Percentiles rank a stretch among this genome's conserved stretches.
Evolutionary conservation across 2,329 filamentous ascomycete genomes (phyloP).

Genomic region (Ophiosphaerella herpotricha): DNA sequence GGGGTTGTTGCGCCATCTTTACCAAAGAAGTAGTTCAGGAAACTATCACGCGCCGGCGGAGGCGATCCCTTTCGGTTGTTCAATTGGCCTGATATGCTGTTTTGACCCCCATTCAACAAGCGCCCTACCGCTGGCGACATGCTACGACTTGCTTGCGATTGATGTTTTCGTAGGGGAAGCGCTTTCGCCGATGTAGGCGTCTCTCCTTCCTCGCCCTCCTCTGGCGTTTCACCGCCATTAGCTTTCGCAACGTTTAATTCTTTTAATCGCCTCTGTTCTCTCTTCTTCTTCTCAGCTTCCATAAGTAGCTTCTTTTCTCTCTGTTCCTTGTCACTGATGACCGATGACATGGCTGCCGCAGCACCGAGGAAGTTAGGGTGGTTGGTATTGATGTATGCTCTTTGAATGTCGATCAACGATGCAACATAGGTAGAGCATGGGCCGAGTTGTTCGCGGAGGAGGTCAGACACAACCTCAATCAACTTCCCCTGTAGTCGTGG

Average conservation of each 20-base stretch:
- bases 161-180: conserved; percentile 65
- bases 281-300: conserved; percentile 85
- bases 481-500: conserved; percentile 93
- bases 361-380: conserved; percentile 98
- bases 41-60: conserved; percentile 78
- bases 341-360: conserved; percentile 94
- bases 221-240: conserved; percentile 58
- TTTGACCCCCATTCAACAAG: conserved; percentile 63
- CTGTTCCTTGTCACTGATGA: conserved; percentile 93
- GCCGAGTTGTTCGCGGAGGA: conserved; percentile 87
- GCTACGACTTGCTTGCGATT: conserved; percentile 69
- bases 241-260: conserved; percentile 70
- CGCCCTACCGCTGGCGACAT: conserved; percentile 78
- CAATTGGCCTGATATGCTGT: conserved; percentile 65
- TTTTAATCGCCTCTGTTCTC: conserved; percentile 81
- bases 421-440: conserved; percentile 91
- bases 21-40: conserved; percentile 98
- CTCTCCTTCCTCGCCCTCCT: conserved; percentile 64
- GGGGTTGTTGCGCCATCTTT: conserved; percentile 75
- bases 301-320: conserved; percentile 79
- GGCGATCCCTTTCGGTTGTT: conserved; percentile 68
- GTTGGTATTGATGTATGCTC: conserved; percentile 99
- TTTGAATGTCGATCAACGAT: conserved; percentile 94
- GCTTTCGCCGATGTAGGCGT: conserved; percentile 59
- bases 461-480: conserved; percentile 96